phyloP scores from a whole-genome alignment of 306 rosid species.

The Medicago truncatula region MtrunA17r5.0-ANR NC_053048.1:6793501-6794000 shows the following conservation, averaged over 20 bases:
- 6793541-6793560: conserved; percentile 29
- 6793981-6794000: background rate
- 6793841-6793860: conserved; percentile 18
- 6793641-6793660: conserved; percentile 79
- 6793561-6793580: conserved; percentile 18
- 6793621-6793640: conserved; percentile 81
- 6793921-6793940: background rate
- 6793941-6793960: background rate
- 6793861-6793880: conserved; percentile 12
- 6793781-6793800: conserved; percentile 19
- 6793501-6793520: conserved; percentile 18
- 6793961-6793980: background rate
- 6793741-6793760: conserved; percentile 26
- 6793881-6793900: conserved; percentile 10
- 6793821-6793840: conserved; percentile 21
- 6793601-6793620: conserved; percentile 11
- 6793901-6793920: background rate
- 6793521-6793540: conserved; percentile 26
- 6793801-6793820: background rate
- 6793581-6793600: background rate
- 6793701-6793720: conserved; percentile 29
- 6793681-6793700: conserved; percentile 83
- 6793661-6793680: conserved; percentile 85
- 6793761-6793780: background rate
- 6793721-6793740: conserved; percentile 20